A percentile compares a stretch with the other conserved stretches of the same genome.
These are phyloP conservation scores for Pyronema domesticum DNA, from an alignment of 495 filamentous ascomycete genomes.

Conservation along the genomic window DNA sequence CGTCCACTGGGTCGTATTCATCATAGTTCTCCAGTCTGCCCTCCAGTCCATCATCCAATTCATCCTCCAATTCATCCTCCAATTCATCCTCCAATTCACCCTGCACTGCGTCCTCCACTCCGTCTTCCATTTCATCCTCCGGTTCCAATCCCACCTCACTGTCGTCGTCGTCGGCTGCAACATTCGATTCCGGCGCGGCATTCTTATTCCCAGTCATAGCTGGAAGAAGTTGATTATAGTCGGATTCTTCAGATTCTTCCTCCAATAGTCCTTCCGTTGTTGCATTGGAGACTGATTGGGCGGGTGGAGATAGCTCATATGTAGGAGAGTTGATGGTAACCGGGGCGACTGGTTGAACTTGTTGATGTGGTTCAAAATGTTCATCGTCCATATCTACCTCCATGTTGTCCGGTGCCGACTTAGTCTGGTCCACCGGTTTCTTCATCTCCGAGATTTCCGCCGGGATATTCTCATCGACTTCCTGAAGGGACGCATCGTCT, in stretches of 20 bases:
- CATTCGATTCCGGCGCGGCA: background rate
- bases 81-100: background rate
- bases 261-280: too few relatives aligned
- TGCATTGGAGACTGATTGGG: too few relatives aligned
- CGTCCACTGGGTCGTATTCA: background rate
- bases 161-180: background rate
- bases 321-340: too few relatives aligned
- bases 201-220: too few relatives aligned
- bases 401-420: too few relatives aligned
- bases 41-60: background rate
- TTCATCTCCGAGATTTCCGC: background rate
- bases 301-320: too few relatives aligned
- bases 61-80: background rate
- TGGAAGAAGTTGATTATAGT: too few relatives aligned
- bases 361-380: too few relatives aligned
- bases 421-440: too few relatives aligned
- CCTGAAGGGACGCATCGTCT: background rate
- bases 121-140: background rate
- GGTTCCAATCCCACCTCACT: background rate
- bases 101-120: background rate
- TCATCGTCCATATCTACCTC: too few relatives aligned
- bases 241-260: too few relatives aligned
- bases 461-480: background rate
- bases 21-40: background rate
- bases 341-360: too few relatives aligned